Percentiles rank a stretch among this genome's conserved stretches.
Conservation (phyloP, 345 rosid species). For the Syzygium oleosum region DNA sequence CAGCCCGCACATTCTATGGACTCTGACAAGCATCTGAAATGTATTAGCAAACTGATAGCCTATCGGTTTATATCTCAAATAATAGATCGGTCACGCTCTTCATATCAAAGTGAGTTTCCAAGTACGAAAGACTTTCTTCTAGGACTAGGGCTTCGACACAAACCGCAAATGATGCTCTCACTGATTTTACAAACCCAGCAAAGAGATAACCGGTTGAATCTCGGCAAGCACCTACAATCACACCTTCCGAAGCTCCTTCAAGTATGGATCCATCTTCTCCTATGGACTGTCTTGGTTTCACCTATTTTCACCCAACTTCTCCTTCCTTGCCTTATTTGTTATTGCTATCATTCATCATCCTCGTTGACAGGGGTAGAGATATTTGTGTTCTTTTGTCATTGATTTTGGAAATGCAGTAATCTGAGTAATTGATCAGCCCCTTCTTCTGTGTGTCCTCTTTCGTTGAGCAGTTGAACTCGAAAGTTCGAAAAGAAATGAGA, state of each 20-base stretch:
- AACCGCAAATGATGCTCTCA: background rate
- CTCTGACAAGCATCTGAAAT: background rate
- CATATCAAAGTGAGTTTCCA: background rate
- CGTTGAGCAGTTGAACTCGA: background rate
- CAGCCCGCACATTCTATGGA: background rate
- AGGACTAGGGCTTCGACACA: background rate
- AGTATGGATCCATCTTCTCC: background rate
- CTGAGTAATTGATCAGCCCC: background rate
- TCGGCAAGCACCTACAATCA: background rate
- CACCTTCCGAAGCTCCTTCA: background rate
- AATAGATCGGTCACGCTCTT: rapidly evolving
- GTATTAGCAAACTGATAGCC: background rate
- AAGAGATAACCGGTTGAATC: background rate
- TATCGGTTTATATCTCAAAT: background rate
- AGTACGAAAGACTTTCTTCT: background rate
- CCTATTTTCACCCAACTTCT: background rate
- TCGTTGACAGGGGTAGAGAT: background rate
- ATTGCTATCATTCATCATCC: background rate
- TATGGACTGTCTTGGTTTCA: background rate
- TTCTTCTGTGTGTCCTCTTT: background rate
- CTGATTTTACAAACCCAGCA: background rate
- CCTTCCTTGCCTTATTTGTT: background rate
- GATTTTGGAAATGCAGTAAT: background rate
- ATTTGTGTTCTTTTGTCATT: background rate
- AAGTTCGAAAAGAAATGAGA: background rate